These are phyloP conservation scores for Cladophialophora psammophila DNA, from an alignment of 2,329 filamentous ascomycete genomes.

Conservation along the genomic window DNA sequence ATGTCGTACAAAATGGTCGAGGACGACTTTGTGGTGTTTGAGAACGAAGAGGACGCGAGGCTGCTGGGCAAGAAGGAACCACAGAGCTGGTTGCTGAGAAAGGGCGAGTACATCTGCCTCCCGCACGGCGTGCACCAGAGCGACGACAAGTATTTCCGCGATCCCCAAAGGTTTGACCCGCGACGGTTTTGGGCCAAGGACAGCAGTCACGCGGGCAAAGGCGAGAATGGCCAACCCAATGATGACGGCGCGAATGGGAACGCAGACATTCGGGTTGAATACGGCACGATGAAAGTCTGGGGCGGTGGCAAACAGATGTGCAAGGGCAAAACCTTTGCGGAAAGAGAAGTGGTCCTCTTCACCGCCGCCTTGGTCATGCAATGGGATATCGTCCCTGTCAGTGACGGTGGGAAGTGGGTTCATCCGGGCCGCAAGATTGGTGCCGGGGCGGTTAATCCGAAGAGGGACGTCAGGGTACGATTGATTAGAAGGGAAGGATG, in stretches of 20 bases:
- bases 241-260: conserved; percentile 45
- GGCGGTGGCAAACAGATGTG: conserved; percentile 59
- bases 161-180: conserved; percentile 54
- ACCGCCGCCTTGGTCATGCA: conserved; percentile 61
- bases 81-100: conserved; percentile 51
- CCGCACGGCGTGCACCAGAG: conserved; percentile 55
- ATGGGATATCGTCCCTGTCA: conserved; percentile 63
- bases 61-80: conserved; percentile 42
- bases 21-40: conserved; percentile 49
- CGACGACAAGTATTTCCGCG: conserved; percentile 45
- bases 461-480: conserved; percentile 61
- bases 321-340: conserved; percentile 60
- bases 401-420: conserved; percentile 54
- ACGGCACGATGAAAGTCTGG: conserved; percentile 57
- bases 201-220: conserved; percentile 39
- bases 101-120: conserved; percentile 54
- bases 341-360: conserved; percentile 59
- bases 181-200: conserved; percentile 53
- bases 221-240: conserved; percentile 41
- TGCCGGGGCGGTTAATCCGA: conserved; percentile 60
- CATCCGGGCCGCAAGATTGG: conserved; percentile 60
- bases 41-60: conserved; percentile 49
- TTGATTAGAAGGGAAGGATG: conserved; percentile 52
- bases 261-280: conserved; percentile 44
- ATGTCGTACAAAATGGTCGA: conserved; percentile 53